Evolutionary conservation across 1,139 yeast species (phyloP), one percentile per base, ranked within the genome.

Genomic region (Debaryomyces singareniensis): DNA sequence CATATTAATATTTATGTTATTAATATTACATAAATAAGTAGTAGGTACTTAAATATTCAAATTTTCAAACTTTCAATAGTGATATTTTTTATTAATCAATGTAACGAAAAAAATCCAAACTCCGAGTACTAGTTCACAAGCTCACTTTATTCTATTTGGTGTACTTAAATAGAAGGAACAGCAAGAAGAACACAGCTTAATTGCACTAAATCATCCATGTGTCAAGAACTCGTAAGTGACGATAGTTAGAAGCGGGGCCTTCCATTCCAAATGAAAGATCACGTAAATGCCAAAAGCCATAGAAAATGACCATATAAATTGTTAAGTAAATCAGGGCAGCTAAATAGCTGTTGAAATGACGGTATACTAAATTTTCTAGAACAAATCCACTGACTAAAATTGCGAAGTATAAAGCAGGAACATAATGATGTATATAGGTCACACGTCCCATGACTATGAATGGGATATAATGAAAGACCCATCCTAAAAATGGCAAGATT

Each of bases 221-320:
- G 1, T 31, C 26, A 16, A 59, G 44, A 12, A 61, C 35, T 35
- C 46, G 51, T 24, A 62, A 44, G 29, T 59, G 45, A 5, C 33
- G 27, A 34, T 32, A 61, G 11, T 49, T 30, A 9, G 29, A 30
- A 1, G 52, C 29, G 3, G 58, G 42, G 0, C 63, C 64, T 15
- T 41, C 44, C 68, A 62, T 62, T 4, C 69, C 69, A 31, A 54
- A 46, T 6, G 58, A 42, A 14, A 62, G 42, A 11, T 46, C 58
- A 26, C 40, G 49, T 25, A 44, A 53, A 35, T 55, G 45, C 55
- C 57, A 54, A 36, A 61, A 62, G 10, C 16, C 25, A 4, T 46
- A 58, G 16, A 54, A 24, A 3, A 60, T 47, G 3, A 39, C 35
- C n/a, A 35, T 24, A 33, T 59, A 61, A 9, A 42, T 38, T 2